phyloP scores from a whole-genome alignment of 2,329 filamentous ascomycete genomes.

The Xylaria hypoxylon region DNA sequence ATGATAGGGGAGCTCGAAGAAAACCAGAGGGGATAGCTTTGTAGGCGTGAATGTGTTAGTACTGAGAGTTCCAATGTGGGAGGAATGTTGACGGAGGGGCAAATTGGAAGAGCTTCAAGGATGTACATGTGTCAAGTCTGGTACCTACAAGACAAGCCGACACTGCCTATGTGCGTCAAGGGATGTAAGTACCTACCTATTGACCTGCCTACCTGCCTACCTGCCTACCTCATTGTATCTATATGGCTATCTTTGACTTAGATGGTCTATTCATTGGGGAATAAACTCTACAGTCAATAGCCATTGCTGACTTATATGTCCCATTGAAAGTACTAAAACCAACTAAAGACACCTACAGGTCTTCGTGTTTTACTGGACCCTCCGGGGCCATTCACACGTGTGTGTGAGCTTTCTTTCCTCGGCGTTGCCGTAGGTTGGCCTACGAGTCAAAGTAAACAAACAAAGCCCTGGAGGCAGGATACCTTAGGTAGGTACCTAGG shows the following conservation, averaged over 20 bases:
- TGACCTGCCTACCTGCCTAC: background rate
- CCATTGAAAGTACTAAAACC: background rate
- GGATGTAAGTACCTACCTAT: slow-evolving; percentile 7
- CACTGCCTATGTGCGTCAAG: background rate
- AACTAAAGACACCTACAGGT: background rate
- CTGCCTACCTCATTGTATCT: background rate
- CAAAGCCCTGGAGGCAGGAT: background rate
- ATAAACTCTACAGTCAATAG: background rate
- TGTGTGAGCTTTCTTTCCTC: slow-evolving; percentile 4
- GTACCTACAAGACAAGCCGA: slow-evolving; percentile 1
- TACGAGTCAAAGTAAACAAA: slow-evolving; percentile 3
- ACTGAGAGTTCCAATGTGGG: slow-evolving; percentile 9
- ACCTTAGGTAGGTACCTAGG: too few species aligned
- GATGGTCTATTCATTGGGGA: background rate
- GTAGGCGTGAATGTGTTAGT: slow-evolving; percentile 14
- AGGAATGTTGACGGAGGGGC: slow-evolving; percentile 32
- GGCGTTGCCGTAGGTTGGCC: background rate
- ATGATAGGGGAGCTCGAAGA: slow-evolving; percentile 19
- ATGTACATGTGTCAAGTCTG: background rate
- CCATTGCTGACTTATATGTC: background rate
- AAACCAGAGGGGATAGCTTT: slow-evolving; percentile 21
- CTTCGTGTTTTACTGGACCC: background rate
- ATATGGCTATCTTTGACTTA: background rate
- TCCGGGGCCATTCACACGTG: background rate
- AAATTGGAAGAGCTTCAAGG: slow-evolving; percentile 14